Evolutionary conservation across 2,329 filamentous ascomycete species (phyloP), one percentile per base, ranked within the genome.

Genomic region (Beauveria pseudobassiana): DNA sequence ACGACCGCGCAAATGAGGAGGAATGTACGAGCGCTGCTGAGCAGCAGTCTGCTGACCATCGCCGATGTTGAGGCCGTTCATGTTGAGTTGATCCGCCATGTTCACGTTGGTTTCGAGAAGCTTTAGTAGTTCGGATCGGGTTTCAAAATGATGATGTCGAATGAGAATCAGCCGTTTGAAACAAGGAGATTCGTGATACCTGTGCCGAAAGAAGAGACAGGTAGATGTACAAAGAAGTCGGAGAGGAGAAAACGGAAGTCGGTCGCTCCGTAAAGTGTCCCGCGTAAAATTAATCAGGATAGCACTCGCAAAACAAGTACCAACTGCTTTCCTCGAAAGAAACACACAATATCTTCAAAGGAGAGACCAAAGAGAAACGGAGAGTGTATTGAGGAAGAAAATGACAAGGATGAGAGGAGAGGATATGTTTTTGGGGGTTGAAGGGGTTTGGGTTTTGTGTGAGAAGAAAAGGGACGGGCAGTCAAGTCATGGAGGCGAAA

Each of bases 21-120:
- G 90, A 68, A 95, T 92, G 81, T 95, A 95, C 62, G 89, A 89
- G 71, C 88, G 87, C 66, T 70, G 66, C 63, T 69, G 55, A 64
- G 64, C 65, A 59, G 65, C 67, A 52, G 70, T 68, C 60, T 69
- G 66, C 61, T 69, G 66, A 61, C 71, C 74, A 38, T 75, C 74
- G 63, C 74, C 85, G 66, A 93, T 80, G 76, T 79, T 87, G 71
- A 93, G 81, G 73, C 86, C 85, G 74, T 82, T 84, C 84, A 93
- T 92, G 81, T 91, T 91, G 71, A 95, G 83, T 81, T 93, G 87
- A 72, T 91, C 88, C 75, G 89, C 89, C 89, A 92, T 92, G 73
- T 76, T 87, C 70, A 70, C 69, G 63, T 57, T 62, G 65, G 61
- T 65, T 58, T 62, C 67, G 66, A 64, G 62, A 66, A 30, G 53